Base-by-base conservation (phyloP, 2,329 filamentous ascomycete genomes). In the Didymella sp. region DNA sequence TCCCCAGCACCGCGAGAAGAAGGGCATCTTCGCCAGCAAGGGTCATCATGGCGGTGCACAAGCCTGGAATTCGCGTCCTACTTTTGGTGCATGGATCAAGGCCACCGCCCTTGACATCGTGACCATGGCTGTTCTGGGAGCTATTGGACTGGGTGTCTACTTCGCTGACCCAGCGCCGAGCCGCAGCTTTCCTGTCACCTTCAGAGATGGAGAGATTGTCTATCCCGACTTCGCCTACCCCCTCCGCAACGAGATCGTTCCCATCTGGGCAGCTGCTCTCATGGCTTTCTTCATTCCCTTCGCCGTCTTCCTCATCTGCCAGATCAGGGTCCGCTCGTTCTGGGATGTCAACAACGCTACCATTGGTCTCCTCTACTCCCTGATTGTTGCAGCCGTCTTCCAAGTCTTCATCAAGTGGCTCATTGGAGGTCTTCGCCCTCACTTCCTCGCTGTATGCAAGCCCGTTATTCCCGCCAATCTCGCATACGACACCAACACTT, bases 371-470 rank as follows among this genome's bases (percentile, higher is more conserved):
- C 76, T 91, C 0, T 91, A 91, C 79, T 81, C 85, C 0, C 81
- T 91, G 60, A 89, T 91, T 75, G 80, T 82, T 6, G 87, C 87
- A 3, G 86, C 88, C n/a, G 85, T 91, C 46, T 90, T 92, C 78
- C 89, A 92, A 69, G 88, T 91, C 63, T 88, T 91, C 69, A 67
- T 91, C 72, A 92, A 92, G 76, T 88, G 84, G 83, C 82, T 91
- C 38, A 90, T 92, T 60, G 89, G 89, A 13, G 89, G 88, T 13
- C 60, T 75, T 9, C 73, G 72, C n/a, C 89, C 89, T 1, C 86
- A 90, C 73, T 91, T 91, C 77, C 81, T 91, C 19, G 81, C 80
- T 21, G 87, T 89, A 50, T 91, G 88, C 81, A 83, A 87, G 72
- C 89, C 88, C 0, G 81, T 82, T 53, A 70, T 84, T n/a, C 76